Evolutionary conservation across 2,329 filamentous ascomycete genomes (phyloP), one percentile per base, ranked within the genome.

Genomic region (Immersiporthe knoxdaviesiana): DNA sequence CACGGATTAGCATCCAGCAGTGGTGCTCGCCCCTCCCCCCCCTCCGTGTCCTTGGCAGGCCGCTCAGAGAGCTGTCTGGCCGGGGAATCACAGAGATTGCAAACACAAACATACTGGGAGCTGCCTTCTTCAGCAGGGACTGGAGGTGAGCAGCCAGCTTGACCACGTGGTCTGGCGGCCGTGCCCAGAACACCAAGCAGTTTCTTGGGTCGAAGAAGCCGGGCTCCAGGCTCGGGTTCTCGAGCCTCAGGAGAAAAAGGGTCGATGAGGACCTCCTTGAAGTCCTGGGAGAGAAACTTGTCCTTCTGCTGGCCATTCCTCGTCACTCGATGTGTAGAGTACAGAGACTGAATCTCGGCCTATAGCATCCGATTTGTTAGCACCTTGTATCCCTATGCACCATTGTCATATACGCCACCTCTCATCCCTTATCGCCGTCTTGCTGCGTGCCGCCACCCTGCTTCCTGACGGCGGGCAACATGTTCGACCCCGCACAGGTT

Each of bases 141-240:
- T 97, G 95, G 39, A 97, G 81, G 68, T 86, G 85, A 2, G 82
- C 79, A 2, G 95, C 88, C 69, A 98, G 80, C 27, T 85, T 81
- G 60, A 91, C 84, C 24, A 97, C 84, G 73, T 91, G 88, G 60
- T 87, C 80, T 0, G 94, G 92, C 21, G 95, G 95, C 8, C 94
- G 85, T 3, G 92, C 93, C 93, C 94, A 97, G 76, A 97, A 90
- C 0, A 94, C 92, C 14, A 97, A 84, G 77, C 94, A 97, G 75
- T 97, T 86, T 54, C 95, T 85, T 56, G 88, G 87, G 77, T 98
- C 95, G 65, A 84, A 78, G 77, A 91, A 97, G 0, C 87, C 88
- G 0, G 89, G 90, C 72, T 92, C 85, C 47, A 90, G 80, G 0
- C 84, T 79, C 1, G 86, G 86, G 58, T 90, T 84, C 73, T 91